phyloP scores from a whole-genome alignment of 2,329 filamentous ascomycete species.

The Orbilia oligospora region DNA sequence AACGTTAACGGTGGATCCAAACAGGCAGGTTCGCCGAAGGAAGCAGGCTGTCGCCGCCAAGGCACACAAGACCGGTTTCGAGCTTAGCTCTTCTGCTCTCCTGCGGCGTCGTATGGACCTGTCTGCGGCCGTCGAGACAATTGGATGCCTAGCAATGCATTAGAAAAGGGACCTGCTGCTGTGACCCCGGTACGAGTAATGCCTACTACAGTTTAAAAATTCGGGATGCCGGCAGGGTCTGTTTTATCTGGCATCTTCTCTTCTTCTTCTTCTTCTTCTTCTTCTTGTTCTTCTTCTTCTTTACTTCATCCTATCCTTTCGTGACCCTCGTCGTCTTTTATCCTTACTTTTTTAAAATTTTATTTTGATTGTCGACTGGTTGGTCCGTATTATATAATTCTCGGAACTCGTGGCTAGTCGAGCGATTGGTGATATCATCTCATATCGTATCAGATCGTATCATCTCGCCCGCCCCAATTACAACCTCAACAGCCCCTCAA shows the following conservation, averaged over 20 bases:
- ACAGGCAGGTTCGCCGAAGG: constrained; percentile 56
- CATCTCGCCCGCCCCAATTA: constrained; percentile 21
- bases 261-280: neutral
- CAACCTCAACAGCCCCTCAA: constrained; percentile 5
- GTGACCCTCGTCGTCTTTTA: neutral
- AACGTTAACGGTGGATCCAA: constrained; percentile 19
- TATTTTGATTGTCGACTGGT: neutral
- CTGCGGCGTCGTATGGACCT: constrained; percentile 25
- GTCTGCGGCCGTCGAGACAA: constrained; percentile 33
- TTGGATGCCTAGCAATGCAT: constrained; percentile 41
- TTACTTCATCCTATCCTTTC: too few relatives aligned
- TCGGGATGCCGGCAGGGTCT: constrained; percentile 3
- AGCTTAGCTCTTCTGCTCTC: constrained; percentile 21
- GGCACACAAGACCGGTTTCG: constrained; percentile 19
- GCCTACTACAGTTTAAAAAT: constrained; percentile 7
- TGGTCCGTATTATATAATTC: too few relatives aligned
- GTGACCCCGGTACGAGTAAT: neutral
- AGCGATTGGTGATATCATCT: constrained; percentile 14
- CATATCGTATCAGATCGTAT: constrained; percentile 9
- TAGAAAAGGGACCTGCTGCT: constrained; percentile 10
- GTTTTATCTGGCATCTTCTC: neutral
- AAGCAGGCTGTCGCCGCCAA: constrained; percentile 37
- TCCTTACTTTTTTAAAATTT: neutral
- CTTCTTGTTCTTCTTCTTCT: constrained; percentile 1
- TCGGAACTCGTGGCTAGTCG: neutral